These are phyloP conservation scores for Triticum dicoccoides DNA, from an alignment of 176 grass and related monocot genomes.

Conservation along the genomic window DNA sequence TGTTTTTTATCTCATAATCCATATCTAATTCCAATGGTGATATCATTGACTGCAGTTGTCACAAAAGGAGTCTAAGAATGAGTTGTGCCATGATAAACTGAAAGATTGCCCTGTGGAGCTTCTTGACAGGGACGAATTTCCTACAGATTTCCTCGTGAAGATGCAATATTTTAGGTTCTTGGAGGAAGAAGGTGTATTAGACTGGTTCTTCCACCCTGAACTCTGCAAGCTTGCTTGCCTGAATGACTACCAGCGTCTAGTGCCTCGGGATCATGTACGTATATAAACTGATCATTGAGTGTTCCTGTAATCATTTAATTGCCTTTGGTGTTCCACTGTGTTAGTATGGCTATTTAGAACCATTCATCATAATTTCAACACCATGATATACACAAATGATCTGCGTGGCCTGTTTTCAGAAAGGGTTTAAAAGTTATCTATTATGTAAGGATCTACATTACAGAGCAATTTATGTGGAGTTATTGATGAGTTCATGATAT, in stretches of 20 bases:
- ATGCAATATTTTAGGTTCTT: slow-evolving; percentile 7
- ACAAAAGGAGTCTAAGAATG: not conserved
- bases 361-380: not conserved
- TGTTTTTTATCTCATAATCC: not conserved
- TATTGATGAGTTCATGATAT: not conserved
- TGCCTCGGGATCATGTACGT: slow-evolving; percentile 10
- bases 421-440: too few species aligned
- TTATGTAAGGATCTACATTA: too few species aligned
- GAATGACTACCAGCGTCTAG: slow-evolving; percentile 27
- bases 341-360: not conserved
- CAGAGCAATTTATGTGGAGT: too few species aligned
- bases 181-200: not conserved
- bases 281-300: not conserved
- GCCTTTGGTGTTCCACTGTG: not conserved
- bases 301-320: not conserved
- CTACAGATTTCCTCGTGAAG: not conserved
- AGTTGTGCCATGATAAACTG: not conserved
- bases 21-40: not conserved
- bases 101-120: not conserved
- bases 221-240: slow-evolving; percentile 7
- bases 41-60: not conserved
- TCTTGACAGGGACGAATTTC: not conserved
- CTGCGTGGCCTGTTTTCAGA: too few species aligned
- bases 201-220: slow-evolving; percentile 12
- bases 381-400: not conserved